Conservation (phyloP, 2,329 filamentous ascomycete genomes). For the Phialophora verrucosa region DNA sequence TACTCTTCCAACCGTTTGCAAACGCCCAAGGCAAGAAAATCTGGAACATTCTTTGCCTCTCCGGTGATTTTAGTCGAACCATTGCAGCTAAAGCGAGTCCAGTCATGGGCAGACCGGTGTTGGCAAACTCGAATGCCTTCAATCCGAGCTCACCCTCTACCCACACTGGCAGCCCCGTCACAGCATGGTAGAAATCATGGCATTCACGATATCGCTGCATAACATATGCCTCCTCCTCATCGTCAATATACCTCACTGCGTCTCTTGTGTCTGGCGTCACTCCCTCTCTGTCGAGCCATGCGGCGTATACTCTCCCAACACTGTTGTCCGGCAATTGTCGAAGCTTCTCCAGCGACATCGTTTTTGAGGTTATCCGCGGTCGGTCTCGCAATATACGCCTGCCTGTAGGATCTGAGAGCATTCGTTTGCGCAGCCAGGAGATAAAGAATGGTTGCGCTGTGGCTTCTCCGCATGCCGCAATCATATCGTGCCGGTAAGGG, state of each 20-base stretch:
- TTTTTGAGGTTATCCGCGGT: conserved; percentile 80
- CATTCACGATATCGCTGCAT: conserved; percentile 98
- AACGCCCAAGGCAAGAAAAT: conserved; percentile 91
- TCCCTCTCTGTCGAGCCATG: conserved; percentile 92
- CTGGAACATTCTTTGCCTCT: conserved; percentile 69
- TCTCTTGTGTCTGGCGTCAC: conserved; percentile 89
- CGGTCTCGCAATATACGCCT: conserved; percentile 89
- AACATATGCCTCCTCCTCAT: conserved; percentile 95
- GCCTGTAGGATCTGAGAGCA: conserved; percentile 83
- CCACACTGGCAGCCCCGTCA: conserved; percentile 87
- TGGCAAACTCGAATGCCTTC: conserved; percentile 96
- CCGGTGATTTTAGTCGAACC: conserved; percentile 66
- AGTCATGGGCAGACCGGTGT: conserved; percentile 94
- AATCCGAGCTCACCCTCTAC: conserved; percentile 97
- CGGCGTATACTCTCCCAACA: conserved; percentile 81
- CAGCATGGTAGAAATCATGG: conserved; percentile 96
- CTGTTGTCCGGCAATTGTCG: conserved; percentile 73
- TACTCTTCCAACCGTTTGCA: conserved; percentile 74
- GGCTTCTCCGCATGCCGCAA: conserved; percentile 90
- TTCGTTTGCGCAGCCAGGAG: conserved; percentile 84
- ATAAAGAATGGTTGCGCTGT: conserved; percentile 96
- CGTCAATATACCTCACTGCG: conserved; percentile 85
- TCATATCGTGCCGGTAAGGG: conserved; percentile 83
- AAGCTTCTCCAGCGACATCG: conserved; percentile 70
- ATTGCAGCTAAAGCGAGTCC: conserved; percentile 80